Base-by-base conservation (phyloP, 1,284 basidiomycete genomes). In the Fomitiporia mediterranea region DNA sequence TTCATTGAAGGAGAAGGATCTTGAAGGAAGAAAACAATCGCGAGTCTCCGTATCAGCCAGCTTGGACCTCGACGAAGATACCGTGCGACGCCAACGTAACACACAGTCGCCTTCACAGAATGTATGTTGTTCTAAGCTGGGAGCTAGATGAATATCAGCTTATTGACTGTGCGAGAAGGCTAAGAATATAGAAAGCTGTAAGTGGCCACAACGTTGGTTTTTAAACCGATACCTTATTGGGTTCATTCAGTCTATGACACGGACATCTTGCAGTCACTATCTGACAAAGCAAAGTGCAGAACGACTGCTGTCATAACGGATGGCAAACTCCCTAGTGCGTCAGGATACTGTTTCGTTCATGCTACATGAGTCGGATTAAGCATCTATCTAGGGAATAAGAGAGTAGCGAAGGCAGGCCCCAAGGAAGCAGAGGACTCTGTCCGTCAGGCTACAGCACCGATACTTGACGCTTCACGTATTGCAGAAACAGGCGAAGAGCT, bases 401-500 rank as follows among this genome's bases (percentile, higher is more conserved):
- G n/a, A n/a, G n/a, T n/a, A n/a, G n/a, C 44, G 11, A 30, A 28
- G 6, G 27, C 15, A 7, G 28, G n/a, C 3, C 11, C 25, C 27
- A n/a, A 46, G 15, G 4, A 8, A 15, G 13, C 44, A 9, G 25
- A 7, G 3, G 9, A 30, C 25, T 46, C 44, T 6, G 30, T 11
- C 13, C 44, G 25, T 23, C n/a, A 43, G 21, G 42, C 42, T 43
- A 23, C 44, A n/a, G 15, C 11, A 15, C 13, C 28, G 9, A 25
- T 51, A 17, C 48, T 56, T 1, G 38, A 27, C 2, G 44, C 38
- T 19, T 48, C 52, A 21, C 40, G 57, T 5, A 61, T 62, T 35
- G 61, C 49, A 19, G 53, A 50, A 42, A 17, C 32, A 39, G 59
- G 66, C 8, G 62, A 64, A 38, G 53, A 59, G 15, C 60, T 68